Percentiles rank a stretch among this genome's conserved stretches.
phyloP scores from a whole-genome alignment of 768 basidiomycete genomes.

The Calocybe gangraenosa region DNA sequence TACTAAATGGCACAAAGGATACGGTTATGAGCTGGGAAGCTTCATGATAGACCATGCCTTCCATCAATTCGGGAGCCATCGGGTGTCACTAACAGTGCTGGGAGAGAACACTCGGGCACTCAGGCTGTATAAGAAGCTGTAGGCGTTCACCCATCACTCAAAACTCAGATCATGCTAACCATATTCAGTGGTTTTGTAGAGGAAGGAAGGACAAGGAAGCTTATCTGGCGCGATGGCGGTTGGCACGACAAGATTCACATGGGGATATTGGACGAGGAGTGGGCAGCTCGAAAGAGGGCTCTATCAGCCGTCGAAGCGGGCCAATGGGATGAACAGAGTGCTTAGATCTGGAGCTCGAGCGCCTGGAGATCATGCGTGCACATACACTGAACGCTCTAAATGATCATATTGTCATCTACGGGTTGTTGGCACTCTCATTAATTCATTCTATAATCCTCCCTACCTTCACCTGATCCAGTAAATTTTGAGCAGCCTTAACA shows the following conservation, averaged over 20 bases:
- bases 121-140: constrained; percentile 38
- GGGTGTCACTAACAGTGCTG: constrained; percentile 35
- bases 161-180: neutral
- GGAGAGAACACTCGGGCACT: constrained; percentile 34
- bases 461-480: no score
- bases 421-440: no score
- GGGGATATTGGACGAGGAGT: constrained; percentile 23
- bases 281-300: constrained; percentile 7
- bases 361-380: no score
- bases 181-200: constrained; percentile 18
- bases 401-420: no score
- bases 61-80: constrained; percentile 32
- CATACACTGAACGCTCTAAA: no score
- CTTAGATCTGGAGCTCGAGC: no score
- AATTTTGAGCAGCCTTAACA: no score
- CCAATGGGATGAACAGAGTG: no score
- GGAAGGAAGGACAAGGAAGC: constrained; percentile 19
- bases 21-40: constrained; percentile 34
- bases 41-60: constrained; percentile 40
- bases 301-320: no score
- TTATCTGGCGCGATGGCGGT: constrained; percentile 15
- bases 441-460: no score
- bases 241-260: constrained; percentile 20
- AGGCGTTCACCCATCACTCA: constrained; percentile 14
- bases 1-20: constrained; percentile 35